Conservation (phyloP, 164 flowering plant species). For the grape (Vitis vinifera) region DNA sequence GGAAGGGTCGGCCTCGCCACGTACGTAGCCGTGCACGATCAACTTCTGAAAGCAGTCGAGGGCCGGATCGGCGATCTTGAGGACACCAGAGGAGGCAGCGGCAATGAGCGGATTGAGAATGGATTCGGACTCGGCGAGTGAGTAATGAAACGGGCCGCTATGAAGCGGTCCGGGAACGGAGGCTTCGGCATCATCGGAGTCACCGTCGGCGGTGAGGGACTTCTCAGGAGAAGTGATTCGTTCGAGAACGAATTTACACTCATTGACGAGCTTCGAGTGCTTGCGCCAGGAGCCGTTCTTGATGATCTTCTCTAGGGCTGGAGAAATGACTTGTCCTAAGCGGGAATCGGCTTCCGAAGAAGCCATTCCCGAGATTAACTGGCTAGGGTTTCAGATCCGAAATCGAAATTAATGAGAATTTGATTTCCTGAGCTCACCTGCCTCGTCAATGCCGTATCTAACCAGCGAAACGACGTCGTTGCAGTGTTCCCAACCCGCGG, state of each 20-base stretch:
- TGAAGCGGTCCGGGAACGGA: slow-evolving; percentile 71
- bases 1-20: slow-evolving; percentile 83
- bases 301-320: slow-evolving; percentile 84
- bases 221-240: slow-evolving; percentile 34
- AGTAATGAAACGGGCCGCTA: slow-evolving; percentile 55
- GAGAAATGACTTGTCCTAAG: slow-evolving; percentile 53
- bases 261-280: slow-evolving; percentile 81
- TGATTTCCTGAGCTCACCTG: neutral
- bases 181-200: slow-evolving; percentile 34
- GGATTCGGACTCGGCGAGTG: slow-evolving; percentile 75
- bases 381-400: slow-evolving; percentile 28
- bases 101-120: slow-evolving; percentile 72
- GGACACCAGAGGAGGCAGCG: slow-evolving; percentile 57
- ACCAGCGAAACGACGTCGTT: slow-evolving; percentile 9
- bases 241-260: slow-evolving; percentile 79
- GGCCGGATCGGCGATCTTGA: slow-evolving; percentile 86
- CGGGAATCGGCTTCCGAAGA: slow-evolving; percentile 99
- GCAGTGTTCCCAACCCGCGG: neutral
- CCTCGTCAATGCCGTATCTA: slow-evolving; percentile 5
- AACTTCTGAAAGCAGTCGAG: slow-evolving; percentile 82
- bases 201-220: slow-evolving; percentile 1
- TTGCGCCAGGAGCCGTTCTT: slow-evolving; percentile 96
- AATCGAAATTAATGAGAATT: neutral
- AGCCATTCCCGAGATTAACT: slow-evolving; percentile 74
- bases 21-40: slow-evolving; percentile 70